Evolutionary conservation across 352 stramenopile genomes (phyloP).

Genomic region (Phytophthora agathidicida): DNA sequence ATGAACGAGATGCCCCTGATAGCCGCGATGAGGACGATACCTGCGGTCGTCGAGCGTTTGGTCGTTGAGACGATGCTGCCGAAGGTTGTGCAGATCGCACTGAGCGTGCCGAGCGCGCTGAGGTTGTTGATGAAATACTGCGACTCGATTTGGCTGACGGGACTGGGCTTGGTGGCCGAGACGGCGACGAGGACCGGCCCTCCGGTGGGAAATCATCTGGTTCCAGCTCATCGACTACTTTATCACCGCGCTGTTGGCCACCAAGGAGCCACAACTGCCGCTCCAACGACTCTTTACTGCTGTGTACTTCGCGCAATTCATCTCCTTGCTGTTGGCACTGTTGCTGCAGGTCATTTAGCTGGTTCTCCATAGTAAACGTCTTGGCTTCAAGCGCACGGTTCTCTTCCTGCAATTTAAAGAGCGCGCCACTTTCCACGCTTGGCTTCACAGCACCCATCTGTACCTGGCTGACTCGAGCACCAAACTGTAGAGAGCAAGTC

Average conservation of each 20-base stretch:
- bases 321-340: conserved; percentile 56
- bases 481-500: conserved; percentile 91
- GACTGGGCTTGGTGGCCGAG: conserved; percentile 44
- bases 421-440: conserved; percentile 82
- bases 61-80: conserved; percentile 12
- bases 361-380: conserved; percentile 30
- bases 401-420: conserved; percentile 77
- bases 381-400: conserved; percentile 54
- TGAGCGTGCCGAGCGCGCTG: conserved; percentile 42
- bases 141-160: conserved; percentile 51
- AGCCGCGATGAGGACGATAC: conserved; percentile 15
- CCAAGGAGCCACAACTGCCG: conserved; percentile 52
- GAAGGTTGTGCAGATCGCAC: conserved; percentile 14
- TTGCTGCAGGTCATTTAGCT: conserved; percentile 49
- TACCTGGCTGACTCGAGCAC: conserved; percentile 89
- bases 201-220: conserved; percentile 9
- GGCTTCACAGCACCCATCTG: conserved; percentile 83
- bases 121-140: conserved; percentile 44
- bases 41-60: conserved; percentile 16
- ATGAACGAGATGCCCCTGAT: conserved; percentile 9
- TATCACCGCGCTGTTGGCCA: conserved; percentile 28
- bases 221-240: conserved; percentile 39
- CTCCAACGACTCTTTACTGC: conserved; percentile 51
- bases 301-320: conserved; percentile 49
- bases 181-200: conserved; percentile 17